Evolutionary conservation across 169 alveolate genomes (phyloP), one percentile per base, ranked within the genome.

Genomic region (Plasmodium gaboni): DNA sequence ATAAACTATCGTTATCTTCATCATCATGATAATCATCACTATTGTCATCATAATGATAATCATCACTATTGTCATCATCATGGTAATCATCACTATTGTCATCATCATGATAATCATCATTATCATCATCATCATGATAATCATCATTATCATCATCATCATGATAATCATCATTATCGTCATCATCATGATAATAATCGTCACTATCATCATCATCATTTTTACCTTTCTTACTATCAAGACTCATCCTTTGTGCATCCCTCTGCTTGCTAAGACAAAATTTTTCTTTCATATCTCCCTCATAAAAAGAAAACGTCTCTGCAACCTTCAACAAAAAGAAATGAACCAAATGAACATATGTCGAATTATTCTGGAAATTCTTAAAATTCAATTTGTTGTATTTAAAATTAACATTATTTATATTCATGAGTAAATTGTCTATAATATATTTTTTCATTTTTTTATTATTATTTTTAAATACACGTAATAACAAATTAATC

Each of bases 371-470:
- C 8, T 68, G 73, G 50, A 61, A 68, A n/a, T 83, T 83, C 46
- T 72, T 69, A 72, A 83, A 83, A 51, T 51, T 83, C 64, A 83
- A 2, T 28, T 67, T 83, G 55, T 83, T 83, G 42, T 83, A 83
- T 24, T 71, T 83, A 68, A 83, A 83, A 24, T 83, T 57, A 24
- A 83, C 63, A 44, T 68, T 83, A 12, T 38, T 83, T 83, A 68
- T 83, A 68, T 67, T 83, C 17, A 72, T 19, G 2, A 83, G n/a
- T 55, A 83, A 6, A 7, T 83, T 60, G 22, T 83, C 91, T 8
- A 83, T 2, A 61, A 83, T 72, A 55, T 83, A 83, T 55, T 67
- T 83, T 46, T 83, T 83, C 53, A 83, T 51, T 55, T 38, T 53
- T 67, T 68, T 83, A 42, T 19, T 68, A 15, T 28, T 28, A 22